Base-by-base conservation (phyloP, 2,329 filamentous ascomycete species). In the Malbranchea zuffiana region DNA sequence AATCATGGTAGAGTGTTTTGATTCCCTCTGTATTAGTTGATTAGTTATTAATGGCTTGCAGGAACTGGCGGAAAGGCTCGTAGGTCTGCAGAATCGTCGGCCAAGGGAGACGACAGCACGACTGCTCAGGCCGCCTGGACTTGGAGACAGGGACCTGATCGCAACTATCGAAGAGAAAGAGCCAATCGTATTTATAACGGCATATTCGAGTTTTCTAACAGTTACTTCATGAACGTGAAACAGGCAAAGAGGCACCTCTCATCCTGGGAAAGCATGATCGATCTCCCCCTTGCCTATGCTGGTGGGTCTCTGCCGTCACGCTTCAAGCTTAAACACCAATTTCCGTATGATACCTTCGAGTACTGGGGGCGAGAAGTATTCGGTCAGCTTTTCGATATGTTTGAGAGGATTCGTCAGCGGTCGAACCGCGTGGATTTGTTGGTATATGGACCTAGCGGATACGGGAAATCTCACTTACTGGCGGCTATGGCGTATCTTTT, bases 391-490 rank as follows among this genome's bases (percentile, higher is more conserved):
- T 8, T 29, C 6, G 34, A 29, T 20, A 7, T 25, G 1, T 36
- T 36, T 18, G 6, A 15, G n/a, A n/a, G n/a, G n/a, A n/a, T n/a
- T n/a, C n/a, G n/a, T n/a, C n/a, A n/a, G n/a, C n/a, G n/a, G n/a
- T 17, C 11, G 7, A 29, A 29, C 15, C 7, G 5, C 16, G 2
- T 5, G 13, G 34, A 36, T 16, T 12, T 36, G 21, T 36, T 21
- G 34, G 6, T 36, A 8, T 36, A 36, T 29, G 34, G 34, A 2
- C 34, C 17, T 6, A 29, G 27, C 8, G 34, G 34, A 5, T 20
- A 36, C 18, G 23, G 34, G 19, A 36, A 29, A 29, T 36, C 34
- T 10, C 34, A 36, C 4, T 11, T 37, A n/a, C 34, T 37, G 3
- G 25, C 34, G 2, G 16, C 34, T n/a, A 2, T 37, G 8, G 13